Evolutionary conservation across 106 monocot species (phyloP), one percentile per base, ranked within the genome.

Genomic region (Ottelia alismoides): DNA sequence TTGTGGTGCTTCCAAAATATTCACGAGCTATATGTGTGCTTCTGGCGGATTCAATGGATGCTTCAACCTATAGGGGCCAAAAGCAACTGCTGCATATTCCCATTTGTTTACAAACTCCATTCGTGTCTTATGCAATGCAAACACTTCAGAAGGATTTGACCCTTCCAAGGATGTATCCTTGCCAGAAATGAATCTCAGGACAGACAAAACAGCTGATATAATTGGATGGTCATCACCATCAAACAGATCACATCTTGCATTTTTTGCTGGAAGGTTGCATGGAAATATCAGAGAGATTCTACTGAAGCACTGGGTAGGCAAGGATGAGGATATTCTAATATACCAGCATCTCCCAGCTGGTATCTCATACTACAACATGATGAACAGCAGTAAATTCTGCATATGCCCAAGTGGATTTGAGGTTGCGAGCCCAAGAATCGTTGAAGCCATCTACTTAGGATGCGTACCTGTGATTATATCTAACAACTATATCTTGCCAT

Each of bases 381-480:
- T 87, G 81, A 27, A 20, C 22, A 68, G 28, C 22, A 43, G 74
- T 26, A 74, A 63, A 58, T 87, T 72, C 62, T 87, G 87, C 60
- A 19, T 82, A 22, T 87, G 87, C 21, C 86, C 86, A 0, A 81
- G 81, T 22, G 78, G 86, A 2, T 78, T 65, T 32, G 86, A 87
- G 60, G 86, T 87, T 0, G 86, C 81, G 1, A 87, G 77, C 20
- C 86, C 86, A 2, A 68, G 81, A 53, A 71, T 87, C 5, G 77
- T 81, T 2, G 86, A 87, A 54, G 45, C 86, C 0, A 72, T 87
- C 7, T 78, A 74, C 55, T 20, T 53, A 22, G 86, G 74, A 1
- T 87, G 86, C 31, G 81, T 81, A 14, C 81, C 86, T 0, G 86
- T 81, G 21, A 71, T 87, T 27, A 81, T 87, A 17, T 77, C 78